Base-by-base conservation (phyloP, 768 basidiomycete genomes). In the Mycena latifolia region DNA sequence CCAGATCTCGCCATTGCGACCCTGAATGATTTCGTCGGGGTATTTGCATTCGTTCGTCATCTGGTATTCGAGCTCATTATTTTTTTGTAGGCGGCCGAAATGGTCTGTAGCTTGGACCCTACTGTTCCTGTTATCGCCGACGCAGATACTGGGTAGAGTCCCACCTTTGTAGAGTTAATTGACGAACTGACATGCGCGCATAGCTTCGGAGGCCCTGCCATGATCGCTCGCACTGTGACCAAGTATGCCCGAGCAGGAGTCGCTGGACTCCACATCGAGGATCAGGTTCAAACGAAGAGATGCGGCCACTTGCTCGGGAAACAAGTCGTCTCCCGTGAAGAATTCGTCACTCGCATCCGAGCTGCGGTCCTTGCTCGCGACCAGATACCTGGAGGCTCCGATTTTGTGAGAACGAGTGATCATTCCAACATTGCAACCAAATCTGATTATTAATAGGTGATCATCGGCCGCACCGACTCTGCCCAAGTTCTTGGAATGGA, bases 401-500 rank as follows among this genome's bases (percentile, higher is more conserved):
- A 93, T 76, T 91, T 93, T 66, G 91, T 91, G 66, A 71, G 84
- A 71, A 54, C 46, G 47, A 37, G 10, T 15, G 17, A 22, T 20
- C 5, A 8, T 7, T 14, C 14, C 33, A 35, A 35, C 8, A 14
- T 35, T 35, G n/a, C n/a, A n/a, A n/a, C n/a, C n/a, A n/a, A 56
- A 37, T 18, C 35, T 48, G 8, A 60, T 37, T 11, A 22, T 18
- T 15, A n/a, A 45, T 50, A 89, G 88, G 84, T 92, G 31, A 88
- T 92, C 70, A 84, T 93, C 69, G 92, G 89, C 15, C 86, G 92
- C 51, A 92, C 92, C 4, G 92, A 93, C 74, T 91, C 91, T 2
- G 91, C 91, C 1, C 92, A 93, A 74, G 90, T 89, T 9, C 81
- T 91, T 29, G 92, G 91, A 29, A 92, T 92, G 90, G 90, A 92